Base-by-base conservation (phyloP, 192 early-diverging fungal genomes). In the Phycomyces nitens region DNA sequence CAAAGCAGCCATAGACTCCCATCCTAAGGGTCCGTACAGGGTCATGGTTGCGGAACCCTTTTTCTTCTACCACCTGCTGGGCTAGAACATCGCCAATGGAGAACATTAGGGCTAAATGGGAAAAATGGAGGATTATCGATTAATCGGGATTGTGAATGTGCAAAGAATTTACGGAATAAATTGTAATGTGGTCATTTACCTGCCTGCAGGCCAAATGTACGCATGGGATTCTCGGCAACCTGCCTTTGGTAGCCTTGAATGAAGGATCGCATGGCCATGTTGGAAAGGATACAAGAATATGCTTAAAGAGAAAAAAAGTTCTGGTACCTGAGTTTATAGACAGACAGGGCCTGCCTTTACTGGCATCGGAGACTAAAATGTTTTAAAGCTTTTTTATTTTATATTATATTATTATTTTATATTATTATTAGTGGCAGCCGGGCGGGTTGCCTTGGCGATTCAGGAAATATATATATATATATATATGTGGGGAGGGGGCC, bases 121-220 rank as follows among this genome's bases (percentile, higher is more conserved):
- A 18, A 23, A 64, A 49, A 29, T 34, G 55, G 29, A 21, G 21
- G 20, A 41, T 14, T 44, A 26, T 27, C 56, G 14, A 34, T 39
- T 12, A 14, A 38, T 41, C 15, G 15, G 3, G 21, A 38, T 18
- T 53, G 49, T 0, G 5, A n/a, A n/a, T n/a, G n/a, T n/a, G n/a
- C n/a, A n/a, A n/a, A n/a, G n/a, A n/a, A n/a, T n/a, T n/a, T n/a
- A n/a, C n/a, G n/a, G n/a, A n/a, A n/a, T n/a, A n/a, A n/a, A n/a
- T n/a, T n/a, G n/a, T n/a, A n/a, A n/a, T n/a, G n/a, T n/a, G n/a
- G n/a, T 34, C 29, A 5, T 41, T 44, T 67, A 67, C 65, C 57
- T 18, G 65, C 58, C 44, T 67, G 65, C 42, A 67, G 16, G 11
- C 57, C 65, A 43, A 59, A 67, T 7, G 65, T 67, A 3, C 65